These are phyloP conservation scores for Cenococcum geophilum DNA, from an alignment of 495 filamentous ascomycete genomes.

Conservation along the genomic window DNA sequence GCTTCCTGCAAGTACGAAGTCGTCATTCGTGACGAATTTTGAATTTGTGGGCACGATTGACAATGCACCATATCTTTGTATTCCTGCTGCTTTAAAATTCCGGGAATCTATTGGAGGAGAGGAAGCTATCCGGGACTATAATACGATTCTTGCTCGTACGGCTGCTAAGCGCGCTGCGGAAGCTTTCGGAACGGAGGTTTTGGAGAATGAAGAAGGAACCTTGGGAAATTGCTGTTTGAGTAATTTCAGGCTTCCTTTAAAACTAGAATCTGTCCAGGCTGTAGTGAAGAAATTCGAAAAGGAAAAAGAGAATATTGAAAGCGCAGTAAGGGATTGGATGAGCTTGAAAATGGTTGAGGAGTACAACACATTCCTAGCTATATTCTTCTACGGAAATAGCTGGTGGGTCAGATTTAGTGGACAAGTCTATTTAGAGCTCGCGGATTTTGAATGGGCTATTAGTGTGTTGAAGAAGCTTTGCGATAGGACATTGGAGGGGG, in stretches of 20 bases:
- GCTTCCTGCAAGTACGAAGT: slow-evolving; percentile 44
- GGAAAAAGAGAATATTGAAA: slow-evolving; percentile 30
- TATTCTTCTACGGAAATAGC: slow-evolving; percentile 52
- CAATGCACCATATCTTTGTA: slow-evolving; percentile 60
- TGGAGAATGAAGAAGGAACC: slow-evolving; percentile 46
- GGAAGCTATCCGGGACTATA: slow-evolving; percentile 56
- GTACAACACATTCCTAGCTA: slow-evolving; percentile 63
- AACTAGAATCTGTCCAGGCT: slow-evolving; percentile 22
- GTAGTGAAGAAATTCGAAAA: slow-evolving; percentile 22
- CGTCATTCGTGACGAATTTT: slow-evolving; percentile 62
- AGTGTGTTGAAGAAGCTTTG: slow-evolving; percentile 55
- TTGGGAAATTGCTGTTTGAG: slow-evolving; percentile 51
- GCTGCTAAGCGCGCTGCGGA: slow-evolving; percentile 53
- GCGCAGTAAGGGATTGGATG: slow-evolving; percentile 51
- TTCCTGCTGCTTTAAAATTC: slow-evolving; percentile 64
- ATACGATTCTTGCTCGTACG: slow-evolving; percentile 48
- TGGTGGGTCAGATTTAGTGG: slow-evolving; percentile 70
- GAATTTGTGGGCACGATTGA: slow-evolving; percentile 74
- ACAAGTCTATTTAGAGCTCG: slow-evolving; percentile 71
- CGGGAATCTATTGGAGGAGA: slow-evolving; percentile 69
- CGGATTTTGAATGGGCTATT: slow-evolving; percentile 71
- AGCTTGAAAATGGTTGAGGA: slow-evolving; percentile 44
- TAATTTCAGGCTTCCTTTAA: slow-evolving; percentile 70
- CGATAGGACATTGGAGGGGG: slow-evolving; percentile 51
- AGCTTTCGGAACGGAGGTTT: slow-evolving; percentile 59